Base-by-base conservation (phyloP, 2,329 filamentous ascomycete species). In the Xylariaceae sp. region DNA sequence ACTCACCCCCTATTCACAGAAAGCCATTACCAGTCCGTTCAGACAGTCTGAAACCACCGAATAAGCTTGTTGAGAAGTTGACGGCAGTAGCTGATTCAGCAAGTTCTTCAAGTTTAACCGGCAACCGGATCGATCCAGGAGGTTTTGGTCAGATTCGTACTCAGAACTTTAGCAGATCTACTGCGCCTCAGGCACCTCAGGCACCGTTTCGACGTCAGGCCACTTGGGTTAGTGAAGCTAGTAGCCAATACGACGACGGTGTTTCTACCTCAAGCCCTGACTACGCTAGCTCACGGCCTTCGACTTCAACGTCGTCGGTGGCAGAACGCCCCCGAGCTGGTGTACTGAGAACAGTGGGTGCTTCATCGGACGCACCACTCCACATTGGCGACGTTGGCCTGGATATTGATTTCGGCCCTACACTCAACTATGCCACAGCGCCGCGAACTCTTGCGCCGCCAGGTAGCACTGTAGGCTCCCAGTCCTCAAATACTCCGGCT, bases 351-450 rank as follows among this genome's bases (percentile, higher is more conserved):
- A 91, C 88, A 1, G 86, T 92, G 9, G 92, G 90, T 3, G 78
- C 78, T n/a, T 68, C 70, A 2, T 74, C 77, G 1, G 44, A 67
- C 0, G 3, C 54, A 2, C 10, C 6, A n/a, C 7, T 47, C 10
- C 42, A 55, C 48, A 58, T 60, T 62, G 47, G 60, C 58, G 48
- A 61, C 60, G 54, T 71, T 0, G 70, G 77, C 11, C 78, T 82
- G 23, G 80, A 84, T 58, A 85, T 96, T 63, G 87, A 97, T 72
- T 97, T 97, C 74, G 93, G 93, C 0, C 90, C 88, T 4, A 96
- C 92, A 0, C 76, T 90, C 66, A 87, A 88, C 61, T 88, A 91
- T 39, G 64, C 68, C 4, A 59, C 57, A 8, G 62, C 66, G 54
- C 65, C 68, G 62, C 57, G 71, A 52, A 62, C 64, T 2, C 60